phyloP scores from a whole-genome alignment of 2,329 filamentous ascomycete species.

The Aureobasidium sp. region DNA sequence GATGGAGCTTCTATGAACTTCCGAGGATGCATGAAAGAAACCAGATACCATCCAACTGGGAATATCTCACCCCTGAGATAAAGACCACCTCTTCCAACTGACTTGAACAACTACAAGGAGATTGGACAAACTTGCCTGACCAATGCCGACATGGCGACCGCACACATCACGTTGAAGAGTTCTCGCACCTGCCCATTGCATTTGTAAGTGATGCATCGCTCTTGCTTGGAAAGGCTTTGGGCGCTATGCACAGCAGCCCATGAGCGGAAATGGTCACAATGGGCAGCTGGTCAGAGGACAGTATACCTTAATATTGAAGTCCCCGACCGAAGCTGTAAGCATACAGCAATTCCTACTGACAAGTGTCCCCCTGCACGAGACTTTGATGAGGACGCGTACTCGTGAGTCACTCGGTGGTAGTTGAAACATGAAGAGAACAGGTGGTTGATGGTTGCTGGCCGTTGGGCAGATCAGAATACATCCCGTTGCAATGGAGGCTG shows the following conservation, averaged over 20 bases:
- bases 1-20: neutral
- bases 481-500: neutral
- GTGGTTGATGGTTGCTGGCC: neutral
- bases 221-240: neutral
- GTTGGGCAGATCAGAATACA: neutral
- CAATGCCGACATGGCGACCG: too few species aligned
- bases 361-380: neutral
- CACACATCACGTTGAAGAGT: neutral
- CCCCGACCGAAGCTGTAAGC: neutral
- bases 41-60: neutral
- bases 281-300: neutral
- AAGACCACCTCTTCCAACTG: neutral
- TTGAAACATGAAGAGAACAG: neutral
- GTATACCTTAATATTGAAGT: neutral
- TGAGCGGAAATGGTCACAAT: neutral
- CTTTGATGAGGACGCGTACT: neutral
- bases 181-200: neutral
- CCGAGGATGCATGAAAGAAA: neutral
- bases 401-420: neutral
- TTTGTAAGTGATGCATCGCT: neutral
- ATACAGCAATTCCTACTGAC: neutral
- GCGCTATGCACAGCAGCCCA: too few species aligned
- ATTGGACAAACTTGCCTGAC: neutral
- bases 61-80: too few species aligned
- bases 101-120: neutral